Conservation (phyloP, 1,284 basidiomycete genomes). For the Trametes pubescens region DNA sequence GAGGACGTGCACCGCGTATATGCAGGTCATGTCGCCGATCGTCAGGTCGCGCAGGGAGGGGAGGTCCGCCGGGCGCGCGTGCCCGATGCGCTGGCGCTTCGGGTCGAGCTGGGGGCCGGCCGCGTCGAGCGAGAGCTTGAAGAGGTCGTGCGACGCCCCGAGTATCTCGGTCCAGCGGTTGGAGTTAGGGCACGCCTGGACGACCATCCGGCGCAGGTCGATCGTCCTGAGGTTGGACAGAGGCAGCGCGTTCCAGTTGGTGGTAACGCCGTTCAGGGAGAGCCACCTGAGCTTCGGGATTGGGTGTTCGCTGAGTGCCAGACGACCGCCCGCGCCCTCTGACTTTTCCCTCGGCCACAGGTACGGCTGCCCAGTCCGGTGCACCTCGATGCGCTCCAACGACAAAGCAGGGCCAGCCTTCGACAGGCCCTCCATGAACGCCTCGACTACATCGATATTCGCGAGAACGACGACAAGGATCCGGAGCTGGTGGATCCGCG, state of each 20-base stretch:
- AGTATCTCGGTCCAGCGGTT: slow-evolving; percentile 61
- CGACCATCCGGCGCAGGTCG: slow-evolving; percentile 65
- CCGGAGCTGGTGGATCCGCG: slow-evolving; percentile 59
- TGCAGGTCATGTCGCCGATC: slow-evolving; percentile 58
- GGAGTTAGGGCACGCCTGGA: slow-evolving; percentile 55
- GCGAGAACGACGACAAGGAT: slow-evolving; percentile 62
- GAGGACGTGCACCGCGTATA: slow-evolving; percentile 55
- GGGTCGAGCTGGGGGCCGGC: slow-evolving; percentile 53
- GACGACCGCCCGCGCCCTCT: slow-evolving; percentile 30
- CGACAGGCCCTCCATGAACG: slow-evolving; percentile 56
- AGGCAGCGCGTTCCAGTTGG: slow-evolving; percentile 59
- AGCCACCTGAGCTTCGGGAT: slow-evolving; percentile 53
- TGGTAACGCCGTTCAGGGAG: slow-evolving; percentile 60
- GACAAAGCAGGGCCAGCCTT: slow-evolving; percentile 47
- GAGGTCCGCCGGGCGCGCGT: slow-evolving; percentile 49
- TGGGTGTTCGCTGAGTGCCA: slow-evolving; percentile 11
- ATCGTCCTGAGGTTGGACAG: slow-evolving; percentile 62
- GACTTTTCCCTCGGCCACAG: slow-evolving; percentile 38
- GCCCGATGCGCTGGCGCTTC: background rate
- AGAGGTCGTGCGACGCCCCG: slow-evolving; percentile 52
- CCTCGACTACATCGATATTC: slow-evolving; percentile 57
- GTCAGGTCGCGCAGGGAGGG: slow-evolving; percentile 57
- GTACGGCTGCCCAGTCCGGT: slow-evolving; percentile 47
- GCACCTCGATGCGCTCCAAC: slow-evolving; percentile 66
- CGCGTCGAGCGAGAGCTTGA: slow-evolving; percentile 63